phyloP scores from a whole-genome alignment of 345 rosid genomes.

The Lumnitzera littorea region DNA sequence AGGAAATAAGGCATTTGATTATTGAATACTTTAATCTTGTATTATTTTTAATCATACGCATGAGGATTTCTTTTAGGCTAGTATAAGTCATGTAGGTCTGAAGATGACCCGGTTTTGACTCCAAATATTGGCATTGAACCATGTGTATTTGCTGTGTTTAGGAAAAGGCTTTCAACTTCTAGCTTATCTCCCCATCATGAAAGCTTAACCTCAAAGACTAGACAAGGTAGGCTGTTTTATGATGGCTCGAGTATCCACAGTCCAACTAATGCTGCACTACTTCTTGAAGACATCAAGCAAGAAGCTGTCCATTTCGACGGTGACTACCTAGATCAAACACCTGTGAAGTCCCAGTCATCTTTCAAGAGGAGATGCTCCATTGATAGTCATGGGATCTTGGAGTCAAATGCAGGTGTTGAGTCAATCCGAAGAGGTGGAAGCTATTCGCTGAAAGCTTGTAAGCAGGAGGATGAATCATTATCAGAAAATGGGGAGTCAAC shows the following conservation, averaged over 20 bases:
- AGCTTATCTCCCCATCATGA: conserved; percentile 50
- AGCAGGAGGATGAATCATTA: conserved; percentile 70
- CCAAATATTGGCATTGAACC: neutral
- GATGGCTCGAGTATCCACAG: conserved; percentile 80
- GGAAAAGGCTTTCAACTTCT: conserved; percentile 63
- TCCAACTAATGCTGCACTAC: conserved; percentile 83
- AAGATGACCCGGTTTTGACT: neutral
- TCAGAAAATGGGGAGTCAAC: conserved; percentile 64
- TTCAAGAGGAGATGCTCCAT: conserved; percentile 39
- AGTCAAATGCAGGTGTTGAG: conserved; percentile 32
- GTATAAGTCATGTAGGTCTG: neutral
- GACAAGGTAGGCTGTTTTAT: conserved; percentile 55
- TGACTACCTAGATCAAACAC: conserved; percentile 39
- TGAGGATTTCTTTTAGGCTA: neutral
- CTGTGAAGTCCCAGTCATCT: conserved; percentile 32
- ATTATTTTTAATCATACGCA: too few relatives aligned
- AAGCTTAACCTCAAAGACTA: conserved; percentile 36
- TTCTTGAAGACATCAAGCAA: conserved; percentile 89
- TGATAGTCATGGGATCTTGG: conserved; percentile 33
- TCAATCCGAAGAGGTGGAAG: conserved; percentile 42
- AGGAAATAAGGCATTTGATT: too few relatives aligned
- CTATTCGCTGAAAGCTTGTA: conserved; percentile 65
- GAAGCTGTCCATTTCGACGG: conserved; percentile 58
- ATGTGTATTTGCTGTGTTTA: conserved; percentile 18
- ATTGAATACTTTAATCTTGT: too few relatives aligned